Evolutionary conservation across 2,329 filamentous ascomycete species (phyloP).

Genomic region (Diaporthe citriasiana): DNA sequence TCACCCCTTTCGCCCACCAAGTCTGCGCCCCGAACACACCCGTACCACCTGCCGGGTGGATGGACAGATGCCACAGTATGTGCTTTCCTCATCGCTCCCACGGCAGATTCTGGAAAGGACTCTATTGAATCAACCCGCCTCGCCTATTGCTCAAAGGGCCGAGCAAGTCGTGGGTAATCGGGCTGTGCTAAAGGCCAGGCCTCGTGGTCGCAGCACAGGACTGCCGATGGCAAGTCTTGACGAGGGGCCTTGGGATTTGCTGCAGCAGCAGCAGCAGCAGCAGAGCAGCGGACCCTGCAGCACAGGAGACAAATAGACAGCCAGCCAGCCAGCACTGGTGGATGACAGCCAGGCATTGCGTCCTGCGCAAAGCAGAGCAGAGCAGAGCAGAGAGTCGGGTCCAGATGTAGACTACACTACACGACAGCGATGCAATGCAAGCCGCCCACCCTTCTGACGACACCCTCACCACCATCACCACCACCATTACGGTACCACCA

Average conservation of each 20-base stretch:
- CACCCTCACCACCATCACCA: conserved; percentile 8
- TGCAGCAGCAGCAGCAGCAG: conserved; percentile 3
- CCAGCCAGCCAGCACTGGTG: not conserved
- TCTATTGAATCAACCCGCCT: not conserved
- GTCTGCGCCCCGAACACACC: not conserved
- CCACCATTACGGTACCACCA: conserved; percentile 4
- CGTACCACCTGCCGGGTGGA: conserved; percentile 2
- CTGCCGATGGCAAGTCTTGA: conserved; percentile 28
- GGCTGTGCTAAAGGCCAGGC: not conserved
- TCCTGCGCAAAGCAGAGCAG: not conserved
- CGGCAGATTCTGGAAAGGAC: conserved; percentile 5
- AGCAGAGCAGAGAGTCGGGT: conserved; percentile 1
- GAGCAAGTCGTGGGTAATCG: not conserved
- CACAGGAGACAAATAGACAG: not conserved
- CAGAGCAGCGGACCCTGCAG: conserved; percentile 22
- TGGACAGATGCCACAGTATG: not conserved
- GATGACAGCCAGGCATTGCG: not conserved
- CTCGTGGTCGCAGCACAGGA: conserved; percentile 14
- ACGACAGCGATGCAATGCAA: conserved; percentile 15
- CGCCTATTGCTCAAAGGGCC: not conserved
- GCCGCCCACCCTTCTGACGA: conserved; percentile 11
- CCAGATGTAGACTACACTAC: not conserved
- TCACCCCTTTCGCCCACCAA: not conserved
- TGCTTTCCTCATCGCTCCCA: not conserved
- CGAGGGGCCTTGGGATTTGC: not conserved